These are phyloP conservation scores for Ceriops decandra DNA, from an alignment of 345 rosid genomes.

Conservation along the genomic window DNA sequence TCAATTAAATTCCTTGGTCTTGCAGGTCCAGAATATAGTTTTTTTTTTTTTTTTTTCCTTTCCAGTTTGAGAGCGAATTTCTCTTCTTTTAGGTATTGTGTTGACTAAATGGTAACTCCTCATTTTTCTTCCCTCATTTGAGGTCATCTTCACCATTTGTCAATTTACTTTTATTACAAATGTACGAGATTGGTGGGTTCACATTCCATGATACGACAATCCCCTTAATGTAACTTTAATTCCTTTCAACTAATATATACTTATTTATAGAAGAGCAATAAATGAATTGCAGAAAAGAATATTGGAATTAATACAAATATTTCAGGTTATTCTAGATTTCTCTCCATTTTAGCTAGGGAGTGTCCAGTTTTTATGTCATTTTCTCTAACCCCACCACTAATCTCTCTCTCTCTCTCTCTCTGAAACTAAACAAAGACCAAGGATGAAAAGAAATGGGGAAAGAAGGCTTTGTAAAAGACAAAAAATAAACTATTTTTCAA, in stretches of 20 bases:
- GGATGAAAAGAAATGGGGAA: slow-evolving; percentile 22
- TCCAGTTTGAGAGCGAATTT: slow-evolving; percentile 16
- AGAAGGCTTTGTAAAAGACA: slow-evolving; percentile 38
- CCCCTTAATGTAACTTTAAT: no score
- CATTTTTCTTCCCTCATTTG: neutral
- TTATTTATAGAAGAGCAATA: no score
- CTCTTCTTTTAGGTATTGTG: slow-evolving; percentile 53
- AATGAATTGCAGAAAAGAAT: neutral
- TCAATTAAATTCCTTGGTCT: slow-evolving; percentile 2
- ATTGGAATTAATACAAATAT: neutral
- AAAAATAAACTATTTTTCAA: slow-evolving; percentile 39
- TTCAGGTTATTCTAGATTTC: slow-evolving; percentile 57
- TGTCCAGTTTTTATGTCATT: slow-evolving; percentile 45
- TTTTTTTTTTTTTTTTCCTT: neutral
- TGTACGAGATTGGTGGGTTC: slow-evolving; percentile 14
- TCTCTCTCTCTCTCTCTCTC: slow-evolving; percentile 26
- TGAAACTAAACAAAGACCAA: slow-evolving; percentile 29
- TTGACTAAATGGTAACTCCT: slow-evolving; percentile 37
- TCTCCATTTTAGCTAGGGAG: slow-evolving; percentile 26
- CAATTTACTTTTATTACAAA: slow-evolving; percentile 19
- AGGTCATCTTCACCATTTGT: slow-evolving; percentile 17
- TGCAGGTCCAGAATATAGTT: neutral
- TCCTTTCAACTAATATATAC: no score
- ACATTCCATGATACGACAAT: slow-evolving; percentile 19
- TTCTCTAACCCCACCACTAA: slow-evolving; percentile 68